These are phyloP conservation scores for Urostyla sp. DNA, from an alignment of 73 alveolate genomes.

Conservation along the genomic window DNA sequence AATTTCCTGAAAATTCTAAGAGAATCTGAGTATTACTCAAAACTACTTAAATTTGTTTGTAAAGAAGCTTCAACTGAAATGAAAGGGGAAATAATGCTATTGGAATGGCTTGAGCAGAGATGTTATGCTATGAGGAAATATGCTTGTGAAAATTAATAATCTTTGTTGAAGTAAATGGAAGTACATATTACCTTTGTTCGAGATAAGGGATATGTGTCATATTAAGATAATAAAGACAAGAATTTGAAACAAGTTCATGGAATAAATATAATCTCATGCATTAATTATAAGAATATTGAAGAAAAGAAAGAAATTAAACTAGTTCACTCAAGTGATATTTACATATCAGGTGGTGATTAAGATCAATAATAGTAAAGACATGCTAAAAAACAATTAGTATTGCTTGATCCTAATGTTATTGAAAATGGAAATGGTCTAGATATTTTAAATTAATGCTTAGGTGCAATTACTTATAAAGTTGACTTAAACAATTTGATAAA, in stretches of 20 bases:
- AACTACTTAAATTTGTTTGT: constrained; percentile 37
- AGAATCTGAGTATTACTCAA: constrained; percentile 23
- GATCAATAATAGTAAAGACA: no score
- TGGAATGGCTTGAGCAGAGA: constrained; percentile 69
- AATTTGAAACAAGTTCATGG: constrained; percentile 23
- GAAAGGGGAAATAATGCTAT: constrained; percentile 61
- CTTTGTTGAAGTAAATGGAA: constrained; percentile 41
- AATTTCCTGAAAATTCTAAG: constrained; percentile 4
- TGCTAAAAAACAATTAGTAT: constrained; percentile 30
- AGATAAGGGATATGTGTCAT: constrained; percentile 53
- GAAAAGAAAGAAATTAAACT: constrained; percentile 52
- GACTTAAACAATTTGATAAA: constrained; percentile 49
- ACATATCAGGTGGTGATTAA: constrained; percentile 29
- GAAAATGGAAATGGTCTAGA: constrained; percentile 7
- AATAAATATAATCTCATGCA: neutral
- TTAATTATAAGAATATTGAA: constrained; percentile 44
- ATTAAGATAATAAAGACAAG: constrained; percentile 23
- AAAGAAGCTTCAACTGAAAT: constrained; percentile 46
- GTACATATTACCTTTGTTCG: constrained; percentile 50
- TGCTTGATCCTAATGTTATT: constrained; percentile 52
- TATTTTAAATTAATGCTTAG: constrained; percentile 27
- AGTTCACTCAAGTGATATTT: constrained; percentile 25
- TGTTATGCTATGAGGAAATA: constrained; percentile 55
- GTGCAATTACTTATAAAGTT: constrained; percentile 55
- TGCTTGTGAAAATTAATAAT: constrained; percentile 55